These are phyloP conservation scores for Annona squamosa DNA, from an alignment of 164 flowering plant species.

Conservation along the genomic window DNA sequence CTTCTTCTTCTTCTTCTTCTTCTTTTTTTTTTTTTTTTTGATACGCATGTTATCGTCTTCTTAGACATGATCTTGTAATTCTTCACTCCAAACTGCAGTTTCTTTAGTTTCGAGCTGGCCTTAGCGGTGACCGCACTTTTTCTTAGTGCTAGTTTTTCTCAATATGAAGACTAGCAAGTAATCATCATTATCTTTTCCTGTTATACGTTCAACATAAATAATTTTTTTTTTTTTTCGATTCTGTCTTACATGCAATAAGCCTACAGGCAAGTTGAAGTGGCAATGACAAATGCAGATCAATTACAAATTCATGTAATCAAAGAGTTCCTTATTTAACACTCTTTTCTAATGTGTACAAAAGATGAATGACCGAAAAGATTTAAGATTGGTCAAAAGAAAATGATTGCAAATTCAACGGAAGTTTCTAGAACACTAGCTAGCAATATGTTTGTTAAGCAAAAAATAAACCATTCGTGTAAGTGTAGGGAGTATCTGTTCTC, in stretches of 20 bases:
- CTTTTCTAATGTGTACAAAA: neutral
- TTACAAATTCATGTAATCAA: neutral
- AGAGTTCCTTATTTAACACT: too few species aligned
- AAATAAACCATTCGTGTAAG: neutral
- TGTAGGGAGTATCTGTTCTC: neutral
- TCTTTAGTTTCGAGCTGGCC: neutral
- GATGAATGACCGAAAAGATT: neutral
- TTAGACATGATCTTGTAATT: neutral
- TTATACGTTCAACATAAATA: too few species aligned
- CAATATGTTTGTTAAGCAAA: neutral
- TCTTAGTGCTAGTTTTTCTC: neutral
- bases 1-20: too few species aligned
- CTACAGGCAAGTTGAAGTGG: neutral
- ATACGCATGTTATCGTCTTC: neutral
- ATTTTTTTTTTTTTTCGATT: neutral
- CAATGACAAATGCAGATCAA: neutral
- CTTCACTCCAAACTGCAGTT: neutral
- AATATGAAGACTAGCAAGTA: neutral
- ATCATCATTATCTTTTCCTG: neutral
- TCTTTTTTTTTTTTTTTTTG: too few species aligned
- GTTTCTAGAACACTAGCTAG: neutral
- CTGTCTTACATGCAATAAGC: neutral
- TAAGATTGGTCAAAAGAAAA: neutral
- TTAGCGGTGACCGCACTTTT: neutral
- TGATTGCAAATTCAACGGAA: neutral